phyloP scores from a whole-genome alignment of 345 rosid species.

The Citrus glauca region DNA sequence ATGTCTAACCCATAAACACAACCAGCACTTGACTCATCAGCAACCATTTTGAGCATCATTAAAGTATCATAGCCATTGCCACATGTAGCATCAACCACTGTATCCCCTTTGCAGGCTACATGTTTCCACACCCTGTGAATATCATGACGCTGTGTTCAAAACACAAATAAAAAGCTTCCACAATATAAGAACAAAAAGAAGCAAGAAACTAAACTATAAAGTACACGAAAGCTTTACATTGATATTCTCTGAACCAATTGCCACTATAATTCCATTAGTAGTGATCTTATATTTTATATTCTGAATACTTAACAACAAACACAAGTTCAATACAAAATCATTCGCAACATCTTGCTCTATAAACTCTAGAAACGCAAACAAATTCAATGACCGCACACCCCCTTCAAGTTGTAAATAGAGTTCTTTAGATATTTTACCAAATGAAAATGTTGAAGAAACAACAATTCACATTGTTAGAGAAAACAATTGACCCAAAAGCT shows the following conservation, averaged over 20 bases:
- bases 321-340: not conserved
- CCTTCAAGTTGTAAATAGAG: not conserved
- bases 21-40: conserved; percentile 52
- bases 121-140: conserved; percentile 68
- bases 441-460: not conserved
- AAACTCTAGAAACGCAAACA: not conserved
- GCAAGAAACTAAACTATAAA: not conserved
- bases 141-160: not conserved
- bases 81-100: conserved; percentile 82
- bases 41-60: conserved; percentile 68
- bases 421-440: not conserved
- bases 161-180: not conserved
- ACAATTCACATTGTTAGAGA: not conserved
- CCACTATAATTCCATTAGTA: not conserved
- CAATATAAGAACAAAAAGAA: not conserved
- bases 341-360: not conserved
- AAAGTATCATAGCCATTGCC: conserved; percentile 87
- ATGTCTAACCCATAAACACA: conserved; percentile 79
- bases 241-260: not conserved
- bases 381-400: not conserved
- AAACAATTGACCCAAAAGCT: not conserved
- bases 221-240: not conserved
- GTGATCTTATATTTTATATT: not conserved
- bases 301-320: not conserved
- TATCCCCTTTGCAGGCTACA: conserved; percentile 67